A percentile compares a stretch with the other conserved stretches of the same genome.
Evolutionary conservation across 106 monocot genomes (phyloP).

Genomic region (Vanilla planifolia): DNA sequence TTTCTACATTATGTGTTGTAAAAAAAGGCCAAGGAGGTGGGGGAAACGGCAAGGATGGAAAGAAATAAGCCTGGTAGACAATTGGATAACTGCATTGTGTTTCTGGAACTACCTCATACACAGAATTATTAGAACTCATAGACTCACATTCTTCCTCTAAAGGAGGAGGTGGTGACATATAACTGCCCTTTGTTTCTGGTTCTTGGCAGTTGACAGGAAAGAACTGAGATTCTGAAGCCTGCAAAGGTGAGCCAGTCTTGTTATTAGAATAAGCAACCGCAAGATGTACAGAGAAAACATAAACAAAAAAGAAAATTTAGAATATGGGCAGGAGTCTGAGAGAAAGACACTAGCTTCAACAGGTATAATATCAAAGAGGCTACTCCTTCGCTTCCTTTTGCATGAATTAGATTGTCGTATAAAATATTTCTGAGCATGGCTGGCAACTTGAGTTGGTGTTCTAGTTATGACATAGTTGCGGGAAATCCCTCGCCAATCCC

Average conservation of each 20-base stretch:
- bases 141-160: conserved; percentile 29
- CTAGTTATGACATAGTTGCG: conserved; percentile 43
- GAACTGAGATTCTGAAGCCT: conserved; percentile 19
- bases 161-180: conserved; percentile 3
- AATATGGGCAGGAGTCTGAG: too few species aligned
- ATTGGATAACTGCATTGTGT: conserved; percentile 26
- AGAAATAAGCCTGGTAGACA: conserved; percentile 29
- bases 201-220: conserved; percentile 13
- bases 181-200: conserved; percentile 5
- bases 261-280: too few species aligned
- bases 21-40: conserved; percentile 15
- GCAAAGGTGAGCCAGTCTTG: conserved; percentile 3
- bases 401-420: conserved; percentile 40
- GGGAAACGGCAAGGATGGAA: conserved; percentile 27
- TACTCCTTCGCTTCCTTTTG: conserved; percentile 33
- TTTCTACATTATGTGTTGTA: neutral
- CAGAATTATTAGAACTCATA: conserved; percentile 35
- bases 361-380: conserved; percentile 42
- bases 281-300: too few species aligned
- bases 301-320: too few species aligned
- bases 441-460: conserved; percentile 50
- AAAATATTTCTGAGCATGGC: conserved; percentile 53
- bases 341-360: conserved; percentile 24
- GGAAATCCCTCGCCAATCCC: conserved; percentile 55
- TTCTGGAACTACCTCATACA: conserved; percentile 12